Conservation (phyloP, 148 eudicot genomes). For the Rheum nobile region DNA sequence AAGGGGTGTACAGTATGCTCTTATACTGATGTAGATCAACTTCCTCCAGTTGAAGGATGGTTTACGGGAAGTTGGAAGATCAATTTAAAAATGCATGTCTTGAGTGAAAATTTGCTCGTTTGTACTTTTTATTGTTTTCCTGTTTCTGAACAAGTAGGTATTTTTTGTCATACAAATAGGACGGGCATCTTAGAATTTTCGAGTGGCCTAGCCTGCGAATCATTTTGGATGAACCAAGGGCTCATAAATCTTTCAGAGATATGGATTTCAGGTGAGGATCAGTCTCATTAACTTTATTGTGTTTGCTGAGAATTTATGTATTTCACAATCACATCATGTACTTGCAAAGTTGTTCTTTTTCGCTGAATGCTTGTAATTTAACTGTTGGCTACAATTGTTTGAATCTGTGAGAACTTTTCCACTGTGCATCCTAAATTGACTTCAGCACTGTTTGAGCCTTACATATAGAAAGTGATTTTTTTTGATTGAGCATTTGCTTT, state of each 20-base stretch:
- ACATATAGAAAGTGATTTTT: neutral
- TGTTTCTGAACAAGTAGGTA: slow-evolving; percentile 9
- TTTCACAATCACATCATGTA: neutral
- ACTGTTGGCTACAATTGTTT: neutral
- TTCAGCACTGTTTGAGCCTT: neutral
- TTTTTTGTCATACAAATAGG: slow-evolving; percentile 27
- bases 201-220: slow-evolving; percentile 92
- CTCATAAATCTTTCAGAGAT: slow-evolving; percentile 85
- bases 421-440: neutral
- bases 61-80: too few species aligned
- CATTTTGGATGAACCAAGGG: slow-evolving; percentile 72
- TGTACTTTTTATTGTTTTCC: neutral
- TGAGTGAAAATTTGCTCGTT: neutral
- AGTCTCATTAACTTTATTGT: neutral
- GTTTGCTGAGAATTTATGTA: neutral
- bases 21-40: too few species aligned
- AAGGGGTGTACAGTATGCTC: too few species aligned
- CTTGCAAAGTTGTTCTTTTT: neutral
- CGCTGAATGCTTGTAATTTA: neutral
- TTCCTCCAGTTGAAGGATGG: too few species aligned
- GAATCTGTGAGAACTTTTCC: neutral
- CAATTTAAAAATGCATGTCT: neutral
- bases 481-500: neutral
- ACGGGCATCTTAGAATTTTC: slow-evolving; percentile 84
- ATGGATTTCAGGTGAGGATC: slow-evolving; percentile 85